phyloP scores from a whole-genome alignment of 2,329 filamentous ascomycete genomes.

The Aspergillus nomiae region DNA sequence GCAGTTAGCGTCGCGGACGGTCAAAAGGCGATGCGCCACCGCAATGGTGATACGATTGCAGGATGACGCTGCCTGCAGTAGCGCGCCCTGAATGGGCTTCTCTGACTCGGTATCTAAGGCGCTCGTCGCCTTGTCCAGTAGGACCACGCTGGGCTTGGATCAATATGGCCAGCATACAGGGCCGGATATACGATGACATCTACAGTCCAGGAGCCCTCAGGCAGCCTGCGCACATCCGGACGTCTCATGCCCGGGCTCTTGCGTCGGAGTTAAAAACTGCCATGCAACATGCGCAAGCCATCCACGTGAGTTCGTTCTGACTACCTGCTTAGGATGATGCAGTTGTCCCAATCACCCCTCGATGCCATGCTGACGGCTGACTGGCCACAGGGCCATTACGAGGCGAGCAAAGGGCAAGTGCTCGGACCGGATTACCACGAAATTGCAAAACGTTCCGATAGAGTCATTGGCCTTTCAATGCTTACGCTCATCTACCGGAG shows the following conservation, averaged over 20 bases:
- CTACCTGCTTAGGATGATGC: no score
- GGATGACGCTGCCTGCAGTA: conserved; percentile 23
- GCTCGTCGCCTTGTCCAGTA: conserved; percentile 44
- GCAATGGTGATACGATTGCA: conserved; percentile 30
- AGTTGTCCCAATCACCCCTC: no score
- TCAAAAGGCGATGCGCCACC: conserved; percentile 31
- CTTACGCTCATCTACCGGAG: conserved; percentile 14
- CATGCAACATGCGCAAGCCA: background rate
- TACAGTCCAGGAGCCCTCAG: conserved; percentile 17
- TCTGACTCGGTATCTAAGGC: conserved; percentile 52
- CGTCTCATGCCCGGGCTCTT: conserved; percentile 9
- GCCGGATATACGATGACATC: conserved; percentile 15
- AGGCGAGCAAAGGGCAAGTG: no score
- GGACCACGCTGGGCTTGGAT: conserved; percentile 48
- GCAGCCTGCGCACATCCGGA: conserved; percentile 10
- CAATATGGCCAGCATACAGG: conserved; percentile 15
- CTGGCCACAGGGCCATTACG: no score
- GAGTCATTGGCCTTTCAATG: background rate
- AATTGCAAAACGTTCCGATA: background rate
- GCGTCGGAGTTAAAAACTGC: conserved; percentile 5
- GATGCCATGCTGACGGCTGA: no score
- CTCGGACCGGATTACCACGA: background rate
- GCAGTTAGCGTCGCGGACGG: conserved; percentile 65
- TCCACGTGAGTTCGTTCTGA: background rate
- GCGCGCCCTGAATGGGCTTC: conserved; percentile 36